Evolutionary conservation across 2,329 filamentous ascomycete genomes (phyloP).

Genomic region (Aspergillus tamarii): DNA sequence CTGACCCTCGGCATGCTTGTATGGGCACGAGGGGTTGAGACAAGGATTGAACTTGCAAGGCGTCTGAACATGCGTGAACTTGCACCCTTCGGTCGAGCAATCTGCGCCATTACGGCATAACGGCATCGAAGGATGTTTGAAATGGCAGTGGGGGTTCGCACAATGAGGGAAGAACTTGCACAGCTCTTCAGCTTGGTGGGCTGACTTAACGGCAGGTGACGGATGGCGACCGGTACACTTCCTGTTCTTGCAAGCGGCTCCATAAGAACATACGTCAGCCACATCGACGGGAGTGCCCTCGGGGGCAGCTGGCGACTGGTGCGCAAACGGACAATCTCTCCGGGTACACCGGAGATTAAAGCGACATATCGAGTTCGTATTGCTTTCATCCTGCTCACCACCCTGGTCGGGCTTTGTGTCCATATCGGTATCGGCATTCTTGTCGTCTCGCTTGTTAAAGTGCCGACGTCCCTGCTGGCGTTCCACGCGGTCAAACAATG

Average conservation of each 20-base stretch:
- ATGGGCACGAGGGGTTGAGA: conserved; percentile 82
- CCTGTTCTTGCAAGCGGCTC: conserved; percentile 90
- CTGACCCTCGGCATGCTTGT: conserved; percentile 90
- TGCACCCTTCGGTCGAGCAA: conserved; percentile 80
- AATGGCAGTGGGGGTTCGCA: conserved; percentile 83
- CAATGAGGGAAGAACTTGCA: conserved; percentile 93
- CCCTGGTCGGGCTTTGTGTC: conserved; percentile 44
- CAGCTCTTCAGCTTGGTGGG: conserved; percentile 80
- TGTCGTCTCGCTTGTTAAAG: conserved; percentile 52
- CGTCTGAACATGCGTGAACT: conserved; percentile 83
- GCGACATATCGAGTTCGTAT: conserved; percentile 74
- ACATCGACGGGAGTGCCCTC: conserved; percentile 77
- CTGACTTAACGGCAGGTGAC: conserved; percentile 78
- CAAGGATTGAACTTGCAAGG: conserved; percentile 92
- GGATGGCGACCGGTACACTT: conserved; percentile 93
- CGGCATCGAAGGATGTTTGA: conserved; percentile 84
- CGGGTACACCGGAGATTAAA: conserved; percentile 90
- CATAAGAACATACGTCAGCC: conserved; percentile 78
- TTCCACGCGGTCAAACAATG: conserved; percentile 75
- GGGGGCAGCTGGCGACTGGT: conserved; percentile 89
- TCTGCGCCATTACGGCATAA: conserved; percentile 89
- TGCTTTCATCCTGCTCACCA: conserved; percentile 56
- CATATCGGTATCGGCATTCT: conserved; percentile 37
- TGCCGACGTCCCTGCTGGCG: conserved; percentile 53
- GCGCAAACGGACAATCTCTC: conserved; percentile 86